These are phyloP conservation scores for Pythium periplocum DNA, from an alignment of 352 stramenopile genomes.

Conservation along the genomic window DNA sequence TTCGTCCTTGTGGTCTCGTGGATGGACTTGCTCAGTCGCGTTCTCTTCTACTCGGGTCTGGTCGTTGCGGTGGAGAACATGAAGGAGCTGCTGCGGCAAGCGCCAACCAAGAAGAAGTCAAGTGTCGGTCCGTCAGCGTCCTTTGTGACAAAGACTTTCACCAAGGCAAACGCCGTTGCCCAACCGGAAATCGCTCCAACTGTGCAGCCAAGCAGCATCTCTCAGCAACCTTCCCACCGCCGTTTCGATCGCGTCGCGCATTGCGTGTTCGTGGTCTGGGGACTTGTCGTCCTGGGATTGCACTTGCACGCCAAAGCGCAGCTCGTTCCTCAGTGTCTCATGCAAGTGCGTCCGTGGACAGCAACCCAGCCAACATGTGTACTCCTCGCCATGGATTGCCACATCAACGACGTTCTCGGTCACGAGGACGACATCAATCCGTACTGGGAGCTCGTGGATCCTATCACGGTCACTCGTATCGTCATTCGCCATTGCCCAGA, in stretches of 20 bases:
- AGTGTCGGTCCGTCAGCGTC: neutral
- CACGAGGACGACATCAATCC: neutral
- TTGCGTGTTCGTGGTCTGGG: neutral
- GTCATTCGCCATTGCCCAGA: conserved; percentile 10
- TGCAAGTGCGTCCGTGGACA: no score
- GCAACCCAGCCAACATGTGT: no score
- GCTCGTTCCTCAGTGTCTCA: neutral
- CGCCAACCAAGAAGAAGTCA: neutral
- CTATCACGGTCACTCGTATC: neutral
- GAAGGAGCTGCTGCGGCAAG: conserved; percentile 18
- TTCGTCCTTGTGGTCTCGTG: conserved; percentile 33
- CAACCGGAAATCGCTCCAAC: neutral
- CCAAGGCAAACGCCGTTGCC: no score
- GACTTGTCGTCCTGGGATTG: neutral
- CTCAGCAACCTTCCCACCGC: neutral
- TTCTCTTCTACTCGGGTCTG: conserved; percentile 34
- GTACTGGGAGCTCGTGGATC: neutral
- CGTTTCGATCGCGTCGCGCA: neutral
- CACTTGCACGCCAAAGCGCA: conserved; percentile 5
- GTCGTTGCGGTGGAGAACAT: conserved; percentile 24
- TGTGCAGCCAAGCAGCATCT: neutral
- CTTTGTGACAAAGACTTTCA: neutral
- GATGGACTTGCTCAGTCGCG: conserved; percentile 21
- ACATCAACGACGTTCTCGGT: neutral
- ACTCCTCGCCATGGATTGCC: neutral